Conservation (phyloP, 1,139 yeast species). For the Nakaseomyces uthaithaninus region DNA sequence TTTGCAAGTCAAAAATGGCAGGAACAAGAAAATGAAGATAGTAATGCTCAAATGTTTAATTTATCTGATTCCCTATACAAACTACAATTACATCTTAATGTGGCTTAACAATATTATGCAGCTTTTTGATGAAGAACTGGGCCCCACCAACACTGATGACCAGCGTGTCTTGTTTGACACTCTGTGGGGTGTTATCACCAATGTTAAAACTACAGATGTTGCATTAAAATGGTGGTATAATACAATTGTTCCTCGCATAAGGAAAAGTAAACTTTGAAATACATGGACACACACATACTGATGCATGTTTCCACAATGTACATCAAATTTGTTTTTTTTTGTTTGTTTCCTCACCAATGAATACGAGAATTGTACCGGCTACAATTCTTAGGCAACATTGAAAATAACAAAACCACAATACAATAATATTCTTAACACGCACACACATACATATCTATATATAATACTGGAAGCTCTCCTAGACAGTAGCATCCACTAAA, state of each 20-base stretch:
- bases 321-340: background rate
- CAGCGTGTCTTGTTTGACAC: slow-evolving; percentile 10
- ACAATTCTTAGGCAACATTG: no score
- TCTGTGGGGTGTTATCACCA: slow-evolving; percentile 22
- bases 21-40: slow-evolving; percentile 9
- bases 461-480: no score
- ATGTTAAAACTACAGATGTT: slow-evolving; percentile 9
- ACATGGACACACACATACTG: background rate
- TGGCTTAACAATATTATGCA: slow-evolving; percentile 24
- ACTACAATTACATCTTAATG: slow-evolving; percentile 11
- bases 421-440: no score
- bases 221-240: slow-evolving; percentile 16
- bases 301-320: background rate
- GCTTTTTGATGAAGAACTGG: slow-evolving; percentile 10
- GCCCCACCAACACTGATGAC: background rate
- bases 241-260: slow-evolving; percentile 4
- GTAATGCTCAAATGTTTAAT: slow-evolving; percentile 21
- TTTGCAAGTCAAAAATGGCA: slow-evolving; percentile 14
- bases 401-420: no score
- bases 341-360: no score
- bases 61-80: slow-evolving; percentile 16
- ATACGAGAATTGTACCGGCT: no score
- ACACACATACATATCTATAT: no score
- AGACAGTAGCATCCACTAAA: no score
- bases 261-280: slow-evolving; percentile 7